Evolutionary conservation across 2,329 filamentous ascomycete genomes (phyloP), one percentile per base, ranked within the genome.

Genomic region (Graphiopsis chlorocephala): DNA sequence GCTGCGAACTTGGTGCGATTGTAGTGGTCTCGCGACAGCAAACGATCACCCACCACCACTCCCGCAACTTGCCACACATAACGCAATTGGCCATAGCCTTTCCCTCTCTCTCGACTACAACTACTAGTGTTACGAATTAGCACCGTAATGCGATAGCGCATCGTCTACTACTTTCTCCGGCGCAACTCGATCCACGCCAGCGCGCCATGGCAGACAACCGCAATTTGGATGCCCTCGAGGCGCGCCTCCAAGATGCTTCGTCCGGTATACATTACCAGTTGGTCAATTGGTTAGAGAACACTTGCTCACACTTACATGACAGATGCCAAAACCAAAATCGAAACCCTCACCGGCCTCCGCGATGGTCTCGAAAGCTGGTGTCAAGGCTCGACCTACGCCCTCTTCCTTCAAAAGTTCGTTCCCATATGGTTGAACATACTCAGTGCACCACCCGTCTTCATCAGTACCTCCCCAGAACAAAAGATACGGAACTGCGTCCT

Each of bases 331-430:
- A 80, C 88, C 65, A 96, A 93, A 81, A 86, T 90, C 67, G 91
- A 92, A 73, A 88, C 93, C 68, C 92, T 94, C 67, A 88, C 89
- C 61, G 90, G 93, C 69, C 84, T 99, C 73, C 92, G 95, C 76
- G 96, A 99, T 79, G 92, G 86, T 72, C 88, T 98, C 71, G 96
- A 99, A 73, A 86, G 92, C 73, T 96, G 95, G 81, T 92, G 90
- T 63, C 87, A 86, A 73, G 89, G 91, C 61, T 84, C 86, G 63
- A 88, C 88, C 72, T 99, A 98, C 77, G 80, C 86, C 29, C 83
- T 86, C 59, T 98, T 99, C 76, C 84, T 99, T 66, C 87, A 91
- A 74, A 91, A 91, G 78, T 84, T 97, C 73, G 90, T 98, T 81
- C 95, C 95, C 45, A 87, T 96, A 35, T 95, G 98, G 79, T 86